phyloP scores from a whole-genome alignment of 495 filamentous ascomycete species.

The Stereocaulon alpinum region DNA sequence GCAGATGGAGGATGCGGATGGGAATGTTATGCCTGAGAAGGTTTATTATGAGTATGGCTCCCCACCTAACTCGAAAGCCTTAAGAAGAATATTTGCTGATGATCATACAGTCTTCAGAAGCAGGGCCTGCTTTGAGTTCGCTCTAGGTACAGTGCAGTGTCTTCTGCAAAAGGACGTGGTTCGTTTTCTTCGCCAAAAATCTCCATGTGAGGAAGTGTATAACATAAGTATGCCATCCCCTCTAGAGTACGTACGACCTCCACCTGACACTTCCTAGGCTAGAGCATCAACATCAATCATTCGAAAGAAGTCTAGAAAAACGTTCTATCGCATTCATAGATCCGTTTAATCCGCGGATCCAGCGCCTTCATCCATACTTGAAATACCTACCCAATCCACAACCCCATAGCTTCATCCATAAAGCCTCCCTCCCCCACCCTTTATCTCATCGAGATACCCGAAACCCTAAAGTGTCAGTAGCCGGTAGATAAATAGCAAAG shows the following conservation, averaged over 20 bases:
- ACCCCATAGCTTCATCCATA: too few relatives aligned
- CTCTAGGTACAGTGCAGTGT: neutral
- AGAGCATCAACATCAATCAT: neutral
- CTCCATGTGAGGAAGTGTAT: neutral
- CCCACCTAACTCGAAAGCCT: neutral
- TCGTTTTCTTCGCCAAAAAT: too few relatives aligned
- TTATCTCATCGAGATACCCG: too few relatives aligned
- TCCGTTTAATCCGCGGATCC: too few relatives aligned
- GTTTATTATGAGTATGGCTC: constrained; percentile 70
- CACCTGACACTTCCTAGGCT: neutral
- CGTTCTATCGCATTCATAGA: too few relatives aligned
- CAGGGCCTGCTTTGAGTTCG: constrained; percentile 38
- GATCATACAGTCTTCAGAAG: constrained; percentile 39
- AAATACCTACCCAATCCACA: too few relatives aligned
- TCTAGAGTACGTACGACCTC: neutral
- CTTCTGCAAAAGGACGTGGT: neutral
- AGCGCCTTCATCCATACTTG: too few relatives aligned
- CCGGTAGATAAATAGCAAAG: too few relatives aligned
- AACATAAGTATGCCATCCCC: neutral
- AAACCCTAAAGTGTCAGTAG: too few relatives aligned
- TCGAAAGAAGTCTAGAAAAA: too few relatives aligned
- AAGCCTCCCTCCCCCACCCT: too few relatives aligned
- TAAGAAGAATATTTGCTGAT: constrained; percentile 23
- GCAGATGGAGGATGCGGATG: constrained; percentile 96
- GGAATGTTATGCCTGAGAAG: constrained; percentile 98